Conservation (phyloP, 495 filamentous ascomycete species). For the Cryomyces antarcticus region DNA sequence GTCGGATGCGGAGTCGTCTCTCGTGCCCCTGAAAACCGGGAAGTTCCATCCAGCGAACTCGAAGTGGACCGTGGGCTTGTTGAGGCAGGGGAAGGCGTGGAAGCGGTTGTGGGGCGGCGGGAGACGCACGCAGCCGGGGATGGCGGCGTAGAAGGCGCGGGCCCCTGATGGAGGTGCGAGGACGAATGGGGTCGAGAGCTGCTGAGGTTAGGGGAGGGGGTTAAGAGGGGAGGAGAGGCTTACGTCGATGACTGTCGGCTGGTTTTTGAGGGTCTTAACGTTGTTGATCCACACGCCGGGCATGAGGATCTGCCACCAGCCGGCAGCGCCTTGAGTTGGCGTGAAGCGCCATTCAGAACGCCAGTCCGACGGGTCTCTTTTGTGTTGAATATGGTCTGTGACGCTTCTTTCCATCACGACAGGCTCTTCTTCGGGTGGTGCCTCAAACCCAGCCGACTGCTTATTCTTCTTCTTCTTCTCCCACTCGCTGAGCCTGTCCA, state of each 20-base stretch:
- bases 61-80: conserved; percentile 14
- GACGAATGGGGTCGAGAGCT: conserved; percentile 20
- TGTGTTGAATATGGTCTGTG: neutral
- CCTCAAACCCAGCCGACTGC: neutral
- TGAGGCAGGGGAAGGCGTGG: conserved; percentile 18
- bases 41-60: conserved; percentile 13
- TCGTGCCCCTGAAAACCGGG: conserved; percentile 11
- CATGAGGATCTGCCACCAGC: conserved; percentile 21
- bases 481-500: conserved; percentile 9
- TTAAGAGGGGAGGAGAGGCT: neutral
- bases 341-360: conserved; percentile 14
- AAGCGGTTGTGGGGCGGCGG: conserved; percentile 13
- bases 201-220: neutral
- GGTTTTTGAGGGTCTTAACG: conserved; percentile 14
- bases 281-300: conserved; percentile 16
- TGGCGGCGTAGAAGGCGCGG: conserved; percentile 16
- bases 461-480: neutral
- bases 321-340: conserved; percentile 14
- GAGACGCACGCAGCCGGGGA: conserved; percentile 15
- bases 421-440: neutral
- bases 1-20: neutral
- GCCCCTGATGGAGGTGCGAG: conserved; percentile 18
- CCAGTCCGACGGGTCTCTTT: neutral
- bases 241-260: conserved; percentile 17
- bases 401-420: neutral